phyloP scores from a whole-genome alignment of 192 early-diverging fungal species.

The Coemansia sp. region DNA sequence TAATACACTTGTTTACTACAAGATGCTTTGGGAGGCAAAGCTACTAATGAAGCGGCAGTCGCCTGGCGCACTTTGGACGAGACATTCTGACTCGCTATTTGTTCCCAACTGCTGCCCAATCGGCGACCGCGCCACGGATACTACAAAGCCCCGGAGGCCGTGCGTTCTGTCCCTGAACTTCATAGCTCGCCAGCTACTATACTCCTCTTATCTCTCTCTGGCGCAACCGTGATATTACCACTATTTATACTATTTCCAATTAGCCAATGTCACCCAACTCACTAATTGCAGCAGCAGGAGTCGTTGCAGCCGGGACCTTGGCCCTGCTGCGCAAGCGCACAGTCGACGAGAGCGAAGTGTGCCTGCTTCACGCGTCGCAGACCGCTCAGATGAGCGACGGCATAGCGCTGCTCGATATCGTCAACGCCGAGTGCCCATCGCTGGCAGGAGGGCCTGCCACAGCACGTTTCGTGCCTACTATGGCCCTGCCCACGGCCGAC shows the following conservation, averaged over 20 bases:
- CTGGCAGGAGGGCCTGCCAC: slow-evolving; percentile 45
- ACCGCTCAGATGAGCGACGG: slow-evolving; percentile 21
- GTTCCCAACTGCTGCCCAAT: no score
- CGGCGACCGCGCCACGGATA: no score
- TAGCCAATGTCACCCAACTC: slow-evolving; percentile 32
- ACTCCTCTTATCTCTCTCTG: no score
- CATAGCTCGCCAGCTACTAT: no score
- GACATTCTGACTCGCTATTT: no score
- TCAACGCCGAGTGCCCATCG: slow-evolving; percentile 57
- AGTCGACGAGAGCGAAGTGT: slow-evolving; percentile 38
- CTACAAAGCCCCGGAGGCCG: no score
- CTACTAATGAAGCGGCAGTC: no score
- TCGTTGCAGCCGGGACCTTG: slow-evolving; percentile 20
- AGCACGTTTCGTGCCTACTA: slow-evolving; percentile 69
- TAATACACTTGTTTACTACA: no score
- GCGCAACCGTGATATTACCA: no score
- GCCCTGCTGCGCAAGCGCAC: slow-evolving; percentile 33
- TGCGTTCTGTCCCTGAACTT: no score
- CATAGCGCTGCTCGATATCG: slow-evolving; percentile 29
- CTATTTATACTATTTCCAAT: background rate
- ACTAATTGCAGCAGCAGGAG: slow-evolving; percentile 16
- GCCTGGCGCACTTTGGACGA: no score
- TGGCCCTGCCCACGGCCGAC: slow-evolving; percentile 75
- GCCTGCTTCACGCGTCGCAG: slow-evolving; percentile 40
- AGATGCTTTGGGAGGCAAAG: no score